Base-by-base conservation (phyloP, 2,329 filamentous ascomycete genomes). In the Colletotrichum sp. region DNA sequence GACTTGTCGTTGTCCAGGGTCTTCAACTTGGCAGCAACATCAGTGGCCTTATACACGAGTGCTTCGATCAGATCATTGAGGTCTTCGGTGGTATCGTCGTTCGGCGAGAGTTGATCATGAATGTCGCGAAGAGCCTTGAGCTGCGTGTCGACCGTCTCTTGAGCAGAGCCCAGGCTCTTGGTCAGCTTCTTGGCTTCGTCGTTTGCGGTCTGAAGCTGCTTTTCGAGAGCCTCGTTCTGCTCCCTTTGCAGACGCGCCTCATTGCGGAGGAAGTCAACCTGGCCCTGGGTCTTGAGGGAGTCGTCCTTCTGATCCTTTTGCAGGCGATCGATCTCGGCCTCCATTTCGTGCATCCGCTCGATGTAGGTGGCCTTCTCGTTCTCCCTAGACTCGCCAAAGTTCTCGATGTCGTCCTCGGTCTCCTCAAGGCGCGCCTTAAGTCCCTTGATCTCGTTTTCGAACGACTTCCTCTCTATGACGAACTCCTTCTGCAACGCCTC, bases 401-500 rank as follows among this genome's bases (percentile, higher is more conserved):
- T 91, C 80, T 98, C 96, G 68, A 99, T 91, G 81, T 98, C 96
- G 80, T 98, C 96, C 84, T 99, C 97, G 8, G 94, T 90, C 79
- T 99, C 95, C 82, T 99, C 97, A 1, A 97, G 88, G 68, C 93
- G 94, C 70, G 93, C 89, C 81, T 94, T 96, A 73, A 96, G 90
- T 16, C 91, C 90, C 79, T 93, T 93, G 73, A 97, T 93, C 82
- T 99, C 96, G 18, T 92, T 89, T 79, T 98, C 95, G 1, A 99
- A 88, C 12, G 93, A 94, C 81, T 94, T 95, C 52, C 97, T 92
- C 84, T 99, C 96, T 66, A 93, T 92, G 44, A 94, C 89, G 79
- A 98, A 98, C 81, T 99, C 97, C 30, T 92, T 92, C 84, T 98
- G 95, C 78, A 98, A 91, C 15, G 96, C 94, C 82, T 99, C 96